Conservation (phyloP, 192 early-diverging fungal genomes). For the Fimicolochytrium jonesii region DNA sequence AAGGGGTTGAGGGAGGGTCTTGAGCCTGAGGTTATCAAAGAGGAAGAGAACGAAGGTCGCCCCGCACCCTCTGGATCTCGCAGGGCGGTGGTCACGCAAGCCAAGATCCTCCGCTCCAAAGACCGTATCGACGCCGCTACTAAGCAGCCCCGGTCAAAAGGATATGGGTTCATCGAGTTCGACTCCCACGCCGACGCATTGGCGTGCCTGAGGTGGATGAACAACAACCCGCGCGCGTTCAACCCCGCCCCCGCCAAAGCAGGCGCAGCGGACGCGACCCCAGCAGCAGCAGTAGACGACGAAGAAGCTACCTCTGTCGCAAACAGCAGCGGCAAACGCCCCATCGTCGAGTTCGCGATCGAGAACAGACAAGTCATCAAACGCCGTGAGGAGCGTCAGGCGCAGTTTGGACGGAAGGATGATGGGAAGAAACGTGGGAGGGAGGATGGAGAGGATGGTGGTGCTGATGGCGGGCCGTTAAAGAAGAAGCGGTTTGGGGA, state of each 20-base stretch:
- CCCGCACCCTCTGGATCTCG: conserved; percentile 30
- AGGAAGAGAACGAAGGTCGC: conserved; percentile 60
- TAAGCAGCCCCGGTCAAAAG: conserved; percentile 67
- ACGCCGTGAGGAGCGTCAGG: conserved; percentile 51
- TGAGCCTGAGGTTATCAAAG: conserved; percentile 64
- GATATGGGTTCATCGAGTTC: conserved; percentile 94
- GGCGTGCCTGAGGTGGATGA: conserved; percentile 86
- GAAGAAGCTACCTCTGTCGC: neutral
- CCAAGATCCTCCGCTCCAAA: conserved; percentile 75
- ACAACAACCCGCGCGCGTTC: conserved; percentile 59
- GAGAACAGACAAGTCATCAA: conserved; percentile 82
- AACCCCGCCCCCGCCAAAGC: conserved; percentile 15
- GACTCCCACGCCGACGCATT: conserved; percentile 82
- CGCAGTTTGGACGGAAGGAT: conserved; percentile 4
- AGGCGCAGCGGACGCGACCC: conserved; percentile 6
- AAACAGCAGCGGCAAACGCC: conserved; percentile 41
- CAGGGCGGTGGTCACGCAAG: conserved; percentile 55
- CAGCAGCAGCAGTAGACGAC: neutral
- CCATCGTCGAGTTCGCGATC: conserved; percentile 88
- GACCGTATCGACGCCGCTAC: conserved; percentile 74
- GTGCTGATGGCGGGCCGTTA: neutral
- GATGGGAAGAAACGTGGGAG: conserved; percentile 10
- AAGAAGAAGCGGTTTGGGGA: conserved; percentile 28
- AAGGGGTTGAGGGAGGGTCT: conserved; percentile 29
- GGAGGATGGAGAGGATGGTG: conserved; percentile 18